A percentile compares a stretch with the other conserved stretches of the same genome.
phyloP scores from a whole-genome alignment of 2,329 filamentous ascomycete species.

The Ilyonectria destructans region DNA sequence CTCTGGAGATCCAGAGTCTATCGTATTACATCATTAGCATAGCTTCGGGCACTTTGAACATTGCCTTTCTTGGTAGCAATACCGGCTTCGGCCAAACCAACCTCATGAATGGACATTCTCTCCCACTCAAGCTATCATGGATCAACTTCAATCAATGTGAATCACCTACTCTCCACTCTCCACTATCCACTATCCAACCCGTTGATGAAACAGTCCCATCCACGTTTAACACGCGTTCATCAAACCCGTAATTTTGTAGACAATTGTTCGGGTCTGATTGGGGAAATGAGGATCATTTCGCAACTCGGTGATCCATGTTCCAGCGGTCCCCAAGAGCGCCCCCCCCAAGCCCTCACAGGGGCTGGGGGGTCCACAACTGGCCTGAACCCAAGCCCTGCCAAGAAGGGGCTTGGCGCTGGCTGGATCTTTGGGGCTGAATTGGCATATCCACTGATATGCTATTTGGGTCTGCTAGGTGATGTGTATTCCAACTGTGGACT shows the following conservation, averaged over 20 bases:
- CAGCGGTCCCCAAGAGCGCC: slow-evolving; percentile 2
- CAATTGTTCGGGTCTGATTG: slow-evolving; percentile 17
- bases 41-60: slow-evolving; percentile 12
- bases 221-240: slow-evolving; percentile 11
- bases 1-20: slow-evolving; percentile 18
- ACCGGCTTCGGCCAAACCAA: slow-evolving; percentile 19
- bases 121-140: neutral
- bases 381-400: slow-evolving; percentile 1
- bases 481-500: neutral
- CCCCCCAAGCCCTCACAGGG: neutral
- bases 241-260: neutral
- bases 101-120: slow-evolving; percentile 12
- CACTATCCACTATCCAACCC: neutral
- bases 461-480: neutral
- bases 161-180: slow-evolving; percentile 6
- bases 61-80: slow-evolving; percentile 25
- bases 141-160: neutral
- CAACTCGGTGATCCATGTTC: slow-evolving; percentile 18
- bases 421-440: neutral
- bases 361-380: neutral
- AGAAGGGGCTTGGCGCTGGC: neutral
- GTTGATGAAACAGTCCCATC: slow-evolving; percentile 16
- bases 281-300: slow-evolving; percentile 40
- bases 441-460: slow-evolving; percentile 7
- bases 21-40: slow-evolving; percentile 15